Conservation (phyloP, 2,329 filamentous ascomycete genomes). For the Verruconis gallopava region DNA sequence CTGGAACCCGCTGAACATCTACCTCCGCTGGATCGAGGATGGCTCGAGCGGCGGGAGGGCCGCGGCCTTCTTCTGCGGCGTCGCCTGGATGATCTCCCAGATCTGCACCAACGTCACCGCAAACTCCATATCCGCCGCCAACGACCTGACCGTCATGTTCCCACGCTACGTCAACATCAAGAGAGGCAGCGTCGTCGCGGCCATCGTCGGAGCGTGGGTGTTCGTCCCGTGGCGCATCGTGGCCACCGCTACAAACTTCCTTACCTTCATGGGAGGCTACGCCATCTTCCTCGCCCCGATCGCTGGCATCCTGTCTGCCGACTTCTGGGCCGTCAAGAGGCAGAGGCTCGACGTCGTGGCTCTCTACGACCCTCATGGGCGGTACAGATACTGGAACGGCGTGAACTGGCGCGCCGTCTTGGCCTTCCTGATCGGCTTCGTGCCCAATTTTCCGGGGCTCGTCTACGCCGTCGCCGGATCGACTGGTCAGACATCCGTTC, state of each 20-base stretch:
- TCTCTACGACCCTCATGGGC: slow-evolving; percentile 13
- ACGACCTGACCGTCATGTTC: slow-evolving; percentile 31
- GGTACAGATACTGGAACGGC: slow-evolving; percentile 15
- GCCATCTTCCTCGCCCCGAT: slow-evolving; percentile 16
- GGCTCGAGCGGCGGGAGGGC: slow-evolving; percentile 17
- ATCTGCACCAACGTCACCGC: slow-evolving; percentile 18
- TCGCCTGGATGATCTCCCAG: slow-evolving; percentile 16
- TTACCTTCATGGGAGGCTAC: slow-evolving; percentile 15
- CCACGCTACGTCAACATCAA: slow-evolving; percentile 20
- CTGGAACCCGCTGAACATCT: slow-evolving; percentile 15
- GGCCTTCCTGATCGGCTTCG: slow-evolving; percentile 14
- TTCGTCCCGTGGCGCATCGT: slow-evolving; percentile 16
- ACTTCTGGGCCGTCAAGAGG: slow-evolving; percentile 13
- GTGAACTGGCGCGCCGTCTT: slow-evolving; percentile 17
- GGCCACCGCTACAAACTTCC: not conserved
- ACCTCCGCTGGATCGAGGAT: not conserved
- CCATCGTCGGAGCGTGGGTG: slow-evolving; percentile 3
- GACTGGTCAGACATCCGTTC: not conserved
- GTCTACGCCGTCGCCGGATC: slow-evolving; percentile 2
- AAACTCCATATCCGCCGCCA: slow-evolving; percentile 17
- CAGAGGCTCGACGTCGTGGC: slow-evolving; percentile 13
- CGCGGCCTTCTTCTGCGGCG: slow-evolving; percentile 17
- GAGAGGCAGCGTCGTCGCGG: slow-evolving; percentile 12
- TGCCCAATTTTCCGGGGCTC: slow-evolving; percentile 14
- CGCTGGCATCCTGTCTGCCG: slow-evolving; percentile 6